phyloP scores from a whole-genome alignment of 768 basidiomycete genomes.

The Thelephora aurantiotincta region DNA sequence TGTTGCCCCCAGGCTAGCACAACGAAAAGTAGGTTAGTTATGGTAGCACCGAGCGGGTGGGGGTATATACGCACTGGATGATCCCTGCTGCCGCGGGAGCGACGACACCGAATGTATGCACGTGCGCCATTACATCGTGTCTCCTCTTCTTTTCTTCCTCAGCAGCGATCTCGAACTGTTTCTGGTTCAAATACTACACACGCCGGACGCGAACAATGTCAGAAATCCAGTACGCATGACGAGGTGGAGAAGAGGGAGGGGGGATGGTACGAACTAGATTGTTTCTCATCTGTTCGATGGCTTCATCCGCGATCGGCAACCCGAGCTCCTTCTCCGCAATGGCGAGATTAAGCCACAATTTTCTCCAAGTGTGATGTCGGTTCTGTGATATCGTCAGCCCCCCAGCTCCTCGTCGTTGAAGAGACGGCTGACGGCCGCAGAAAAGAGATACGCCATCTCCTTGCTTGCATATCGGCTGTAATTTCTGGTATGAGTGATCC shows the following conservation, averaged over 20 bases:
- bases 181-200: conserved; percentile 59
- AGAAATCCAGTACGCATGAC: conserved; percentile 4
- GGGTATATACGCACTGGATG: conserved; percentile 79
- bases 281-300: conserved; percentile 88
- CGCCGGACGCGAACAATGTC: background rate
- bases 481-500: background rate
- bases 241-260: background rate
- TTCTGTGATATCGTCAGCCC: conserved; percentile 34
- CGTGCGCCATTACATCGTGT: conserved; percentile 99
- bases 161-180: conserved; percentile 87
- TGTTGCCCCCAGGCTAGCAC: conserved; percentile 84
- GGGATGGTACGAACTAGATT: conserved; percentile 52
- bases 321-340: conserved; percentile 95
- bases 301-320: conserved; percentile 75
- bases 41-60: background rate
- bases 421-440: conserved; percentile 56
- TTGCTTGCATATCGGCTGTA: conserved; percentile 95
- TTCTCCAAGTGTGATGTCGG: conserved; percentile 89
- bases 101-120: conserved; percentile 89
- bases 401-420: no score
- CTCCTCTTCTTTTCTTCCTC: conserved; percentile 93
- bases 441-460: conserved; percentile 96
- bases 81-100: conserved; percentile 93
- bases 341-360: conserved; percentile 92
- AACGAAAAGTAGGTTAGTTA: background rate